phyloP scores from a whole-genome alignment of 176 grass and related monocot species.

The Juncus effusus region DNA sequence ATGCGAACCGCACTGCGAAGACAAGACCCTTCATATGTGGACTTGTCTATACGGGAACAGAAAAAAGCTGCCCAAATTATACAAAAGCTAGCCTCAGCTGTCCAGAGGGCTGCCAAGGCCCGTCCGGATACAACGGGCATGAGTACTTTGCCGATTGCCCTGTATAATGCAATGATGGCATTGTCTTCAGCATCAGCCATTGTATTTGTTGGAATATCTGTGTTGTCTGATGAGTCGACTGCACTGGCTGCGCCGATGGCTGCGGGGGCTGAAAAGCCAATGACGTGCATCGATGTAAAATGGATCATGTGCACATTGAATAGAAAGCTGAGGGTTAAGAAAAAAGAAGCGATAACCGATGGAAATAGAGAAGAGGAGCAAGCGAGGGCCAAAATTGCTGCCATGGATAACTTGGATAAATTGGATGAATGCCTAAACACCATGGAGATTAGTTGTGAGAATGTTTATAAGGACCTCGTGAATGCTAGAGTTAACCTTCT shows the following conservation, averaged over 20 bases:
- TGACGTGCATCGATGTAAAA: not conserved
- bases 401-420: conserved; percentile 32
- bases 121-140: not conserved
- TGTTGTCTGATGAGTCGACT: conserved; percentile 20
- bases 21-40: conserved; percentile 28
- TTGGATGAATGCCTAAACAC: conserved; percentile 37
- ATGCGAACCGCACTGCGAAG: conserved; percentile 28
- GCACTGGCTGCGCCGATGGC: not conserved
- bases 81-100: conserved; percentile 27
- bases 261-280: conserved; percentile 3
- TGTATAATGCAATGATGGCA: conserved; percentile 23
- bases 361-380: not conserved
- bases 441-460: conserved; percentile 39
- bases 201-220: conserved; percentile 30
- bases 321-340: conserved; percentile 4
- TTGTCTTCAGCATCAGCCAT: conserved; percentile 24
- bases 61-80: conserved; percentile 38
- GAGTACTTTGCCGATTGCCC: conserved; percentile 10
- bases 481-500: conserved; percentile 56
- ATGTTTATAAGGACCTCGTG: conserved; percentile 44
- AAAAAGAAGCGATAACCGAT: not conserved
- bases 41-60: conserved; percentile 14
- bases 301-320: conserved; percentile 1
- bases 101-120: conserved; percentile 27
- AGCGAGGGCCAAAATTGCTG: conserved; percentile 3